phyloP scores from a whole-genome alignment of 805 yeast species.

The Candida michaelii region DNA sequence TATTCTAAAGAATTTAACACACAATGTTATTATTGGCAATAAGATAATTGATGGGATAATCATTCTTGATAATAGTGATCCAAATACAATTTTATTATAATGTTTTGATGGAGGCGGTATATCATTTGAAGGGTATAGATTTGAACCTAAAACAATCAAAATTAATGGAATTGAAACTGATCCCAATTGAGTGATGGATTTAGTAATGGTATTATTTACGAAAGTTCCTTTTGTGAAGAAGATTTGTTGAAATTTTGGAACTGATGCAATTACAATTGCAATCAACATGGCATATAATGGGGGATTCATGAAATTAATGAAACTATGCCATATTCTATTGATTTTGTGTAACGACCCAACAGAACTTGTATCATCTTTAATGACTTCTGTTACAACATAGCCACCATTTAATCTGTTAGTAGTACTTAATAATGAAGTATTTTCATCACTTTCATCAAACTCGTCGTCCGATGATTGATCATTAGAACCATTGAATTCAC shows the following conservation, averaged over 20 bases:
- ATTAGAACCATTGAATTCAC: not conserved
- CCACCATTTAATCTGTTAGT: not conserved
- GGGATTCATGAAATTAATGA: conserved; percentile 61
- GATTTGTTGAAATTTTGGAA: conserved; percentile 54
- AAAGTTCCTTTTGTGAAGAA: conserved; percentile 57
- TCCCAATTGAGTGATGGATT: conserved; percentile 65
- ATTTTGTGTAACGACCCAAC: not conserved
- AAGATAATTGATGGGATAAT: conserved; percentile 68
- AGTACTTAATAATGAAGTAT: conserved; percentile 8
- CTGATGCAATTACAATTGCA: conserved; percentile 67
- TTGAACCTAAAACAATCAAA: conserved; percentile 75
- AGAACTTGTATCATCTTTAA: conserved; percentile 2
- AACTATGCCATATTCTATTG: conserved; percentile 2
- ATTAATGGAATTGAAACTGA: conserved; percentile 76
- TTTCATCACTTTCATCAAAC: conserved; percentile 3
- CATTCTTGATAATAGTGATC: conserved; percentile 75
- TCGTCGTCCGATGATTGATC: not conserved
- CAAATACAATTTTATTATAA: conserved; percentile 62
- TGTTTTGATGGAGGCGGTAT: conserved; percentile 65
- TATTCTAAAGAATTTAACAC: conserved; percentile 62
- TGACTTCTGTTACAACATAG: conserved; percentile 9
- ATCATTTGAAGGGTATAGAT: conserved; percentile 66
- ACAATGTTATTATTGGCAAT: conserved; percentile 62
- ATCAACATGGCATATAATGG: conserved; percentile 76
- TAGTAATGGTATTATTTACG: conserved; percentile 62